Percentiles rank a stretch among this genome's conserved stretches.
Conservation (phyloP, 768 basidiomycete genomes). For the Cantharellus cinnabarinus region DNA sequence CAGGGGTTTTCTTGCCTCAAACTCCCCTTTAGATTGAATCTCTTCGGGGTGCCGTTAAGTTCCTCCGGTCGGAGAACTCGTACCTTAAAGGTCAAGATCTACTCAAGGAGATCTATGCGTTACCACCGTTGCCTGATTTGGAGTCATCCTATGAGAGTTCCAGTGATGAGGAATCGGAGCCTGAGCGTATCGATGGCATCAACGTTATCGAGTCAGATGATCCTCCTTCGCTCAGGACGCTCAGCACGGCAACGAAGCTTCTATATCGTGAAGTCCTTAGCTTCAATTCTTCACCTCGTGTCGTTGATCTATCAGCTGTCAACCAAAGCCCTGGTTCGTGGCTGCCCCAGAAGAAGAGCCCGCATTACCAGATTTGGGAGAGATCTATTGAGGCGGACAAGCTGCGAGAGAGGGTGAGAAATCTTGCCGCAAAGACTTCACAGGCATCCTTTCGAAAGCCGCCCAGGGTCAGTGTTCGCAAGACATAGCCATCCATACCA, state of each 20-base stretch:
- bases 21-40: slow-evolving; percentile 46
- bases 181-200: neutral
- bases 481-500: too few species aligned
- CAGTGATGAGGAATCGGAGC: slow-evolving; percentile 20
- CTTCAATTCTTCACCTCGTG: slow-evolving; percentile 60
- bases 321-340: slow-evolving; percentile 28
- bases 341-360: slow-evolving; percentile 63
- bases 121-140: slow-evolving; percentile 39
- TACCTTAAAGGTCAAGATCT: slow-evolving; percentile 88
- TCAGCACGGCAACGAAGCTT: slow-evolving; percentile 65
- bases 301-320: slow-evolving; percentile 60
- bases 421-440: slow-evolving; percentile 19
- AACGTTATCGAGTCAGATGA: neutral
- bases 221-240: slow-evolving; percentile 35
- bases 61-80: slow-evolving; percentile 83
- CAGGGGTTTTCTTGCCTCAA: neutral
- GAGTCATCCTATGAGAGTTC: slow-evolving; percentile 32
- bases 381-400: slow-evolving; percentile 56
- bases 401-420: slow-evolving; percentile 46
- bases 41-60: slow-evolving; percentile 76
- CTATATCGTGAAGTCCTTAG: slow-evolving; percentile 78
- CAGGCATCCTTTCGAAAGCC: neutral
- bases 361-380: slow-evolving; percentile 63
- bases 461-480: too few species aligned
- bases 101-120: slow-evolving; percentile 54